Evolutionary conservation across 257 asterid species (phyloP).

Genomic region (Solanum commersonii): DNA sequence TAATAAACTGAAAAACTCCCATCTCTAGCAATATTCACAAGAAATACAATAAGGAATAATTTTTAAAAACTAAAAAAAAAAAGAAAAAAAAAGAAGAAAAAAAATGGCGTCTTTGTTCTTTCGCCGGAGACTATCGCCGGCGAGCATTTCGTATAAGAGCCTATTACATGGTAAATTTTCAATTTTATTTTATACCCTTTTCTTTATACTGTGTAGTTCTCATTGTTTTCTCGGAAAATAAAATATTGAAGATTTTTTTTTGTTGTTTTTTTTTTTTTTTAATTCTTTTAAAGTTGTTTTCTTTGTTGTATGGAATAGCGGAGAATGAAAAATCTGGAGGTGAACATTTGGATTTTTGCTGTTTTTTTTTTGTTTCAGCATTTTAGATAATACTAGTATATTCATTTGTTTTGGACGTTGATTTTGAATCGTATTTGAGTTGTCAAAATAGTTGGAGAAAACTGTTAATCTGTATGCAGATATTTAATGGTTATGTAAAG

Average conservation of each 20-base stretch:
- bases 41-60: background rate
- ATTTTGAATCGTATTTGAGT: background rate
- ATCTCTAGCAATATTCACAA: background rate
- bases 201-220: background rate
- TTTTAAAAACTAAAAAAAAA: background rate
- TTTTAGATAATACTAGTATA: background rate
- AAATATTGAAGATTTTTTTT: background rate
- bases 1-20: background rate
- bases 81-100: background rate
- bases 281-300: background rate
- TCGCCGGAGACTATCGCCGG: slow-evolving; percentile 29
- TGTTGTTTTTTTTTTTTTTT: background rate
- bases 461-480: background rate
- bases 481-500: background rate
- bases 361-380: background rate
- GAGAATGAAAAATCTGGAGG: background rate
- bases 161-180: slow-evolving; percentile 23
- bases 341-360: background rate
- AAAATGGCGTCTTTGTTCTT: slow-evolving; percentile 39
- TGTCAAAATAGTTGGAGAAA: background rate
- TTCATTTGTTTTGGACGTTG: background rate
- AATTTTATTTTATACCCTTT: background rate
- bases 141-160: background rate
- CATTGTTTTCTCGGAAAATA: background rate
- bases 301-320: background rate